phyloP scores from a whole-genome alignment of 2,329 filamentous ascomycete genomes.

The Ophiostoma perfectum region DNA sequence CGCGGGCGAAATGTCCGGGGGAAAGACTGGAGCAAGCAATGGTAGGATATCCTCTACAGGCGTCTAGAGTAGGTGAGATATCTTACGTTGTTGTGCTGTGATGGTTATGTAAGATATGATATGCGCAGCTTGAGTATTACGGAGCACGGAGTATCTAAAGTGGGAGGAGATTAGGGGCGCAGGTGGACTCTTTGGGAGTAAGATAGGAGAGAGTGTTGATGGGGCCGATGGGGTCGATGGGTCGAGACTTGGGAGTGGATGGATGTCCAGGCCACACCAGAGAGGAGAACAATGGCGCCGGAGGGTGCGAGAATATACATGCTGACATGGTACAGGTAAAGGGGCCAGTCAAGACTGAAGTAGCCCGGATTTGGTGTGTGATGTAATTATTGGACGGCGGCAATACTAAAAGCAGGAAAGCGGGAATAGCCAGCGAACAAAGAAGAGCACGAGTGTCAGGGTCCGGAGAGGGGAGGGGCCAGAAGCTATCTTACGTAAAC shows the following conservation, averaged over 20 bases:
- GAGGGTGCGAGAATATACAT: not conserved
- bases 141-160: not conserved
- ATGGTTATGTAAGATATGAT: too few relatives aligned
- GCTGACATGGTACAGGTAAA: not conserved
- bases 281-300: not conserved
- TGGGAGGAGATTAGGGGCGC: constrained; percentile 7
- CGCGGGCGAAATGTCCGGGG: constrained; percentile 10
- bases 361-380: not conserved
- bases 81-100: not conserved
- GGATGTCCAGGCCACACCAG: not conserved
- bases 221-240: constrained; percentile 1
- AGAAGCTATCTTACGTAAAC: not conserved
- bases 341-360: constrained; percentile 2
- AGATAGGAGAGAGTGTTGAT: not conserved
- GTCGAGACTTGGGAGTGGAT: not conserved
- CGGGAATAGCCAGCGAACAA: not conserved
- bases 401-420: not conserved
- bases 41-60: not conserved
- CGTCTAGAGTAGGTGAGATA: not conserved
- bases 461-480: not conserved
- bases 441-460: constrained; percentile 5
- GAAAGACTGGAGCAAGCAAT: not conserved
- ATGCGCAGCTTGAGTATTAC: not conserved
- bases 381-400: not conserved
- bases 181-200: constrained; percentile 7